These are phyloP conservation scores for Pleurotus giganteus DNA, from an alignment of 768 basidiomycete species.

Conservation along the genomic window DNA sequence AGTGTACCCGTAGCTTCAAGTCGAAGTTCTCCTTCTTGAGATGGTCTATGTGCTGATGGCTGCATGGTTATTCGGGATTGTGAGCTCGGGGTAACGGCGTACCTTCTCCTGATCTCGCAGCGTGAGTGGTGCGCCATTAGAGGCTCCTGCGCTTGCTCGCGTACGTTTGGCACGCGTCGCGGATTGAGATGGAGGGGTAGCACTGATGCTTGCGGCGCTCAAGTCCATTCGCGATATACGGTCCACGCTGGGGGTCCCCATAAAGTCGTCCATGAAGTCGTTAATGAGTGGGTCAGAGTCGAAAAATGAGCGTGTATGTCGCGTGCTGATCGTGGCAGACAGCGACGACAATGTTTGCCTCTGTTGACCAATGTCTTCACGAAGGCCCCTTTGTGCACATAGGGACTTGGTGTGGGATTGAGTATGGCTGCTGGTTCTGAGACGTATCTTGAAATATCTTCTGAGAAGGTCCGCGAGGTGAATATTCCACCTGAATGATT, in stretches of 20 bases:
- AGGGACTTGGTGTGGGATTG: too few relatives aligned
- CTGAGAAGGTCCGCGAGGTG: too few relatives aligned
- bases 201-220: constrained; percentile 37
- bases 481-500: too few relatives aligned
- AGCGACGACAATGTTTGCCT: too few relatives aligned
- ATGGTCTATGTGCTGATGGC: constrained; percentile 81
- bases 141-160: constrained; percentile 32
- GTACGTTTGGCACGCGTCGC: constrained; percentile 42
- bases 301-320: too few relatives aligned
- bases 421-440: too few relatives aligned
- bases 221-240: constrained; percentile 3
- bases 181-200: constrained; percentile 48
- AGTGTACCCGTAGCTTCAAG: constrained; percentile 93
- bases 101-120: constrained; percentile 97
- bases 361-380: too few relatives aligned
- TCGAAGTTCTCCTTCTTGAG: constrained; percentile 97
- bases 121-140: constrained; percentile 60
- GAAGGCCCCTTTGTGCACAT: too few relatives aligned
- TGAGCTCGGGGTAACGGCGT: constrained; percentile 16
- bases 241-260: constrained; percentile 11
- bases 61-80: constrained; percentile 1
- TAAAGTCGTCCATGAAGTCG: constrained; percentile 1
- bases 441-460: too few relatives aligned
- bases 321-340: too few relatives aligned
- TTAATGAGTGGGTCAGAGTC: not conserved